These are phyloP conservation scores for Paecilomyces variotii DNA, from an alignment of 2,329 filamentous ascomycete species.

Conservation along the genomic window DNA sequence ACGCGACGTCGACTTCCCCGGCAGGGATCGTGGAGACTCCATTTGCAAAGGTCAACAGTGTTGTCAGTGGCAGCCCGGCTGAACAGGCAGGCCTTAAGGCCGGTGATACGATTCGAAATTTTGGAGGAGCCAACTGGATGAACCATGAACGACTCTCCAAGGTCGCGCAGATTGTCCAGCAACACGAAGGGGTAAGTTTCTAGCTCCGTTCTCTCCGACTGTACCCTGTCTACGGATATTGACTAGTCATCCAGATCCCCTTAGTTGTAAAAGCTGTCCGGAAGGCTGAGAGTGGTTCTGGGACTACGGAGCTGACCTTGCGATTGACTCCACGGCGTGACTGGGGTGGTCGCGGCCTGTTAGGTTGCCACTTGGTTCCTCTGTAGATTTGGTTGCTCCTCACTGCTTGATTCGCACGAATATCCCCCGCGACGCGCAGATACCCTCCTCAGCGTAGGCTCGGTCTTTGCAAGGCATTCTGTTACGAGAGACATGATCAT, in stretches of 20 bases:
- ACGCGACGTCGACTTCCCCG: constrained; percentile 13
- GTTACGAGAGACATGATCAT: background rate
- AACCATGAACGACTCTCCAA: constrained; percentile 83
- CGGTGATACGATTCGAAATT: constrained; percentile 74
- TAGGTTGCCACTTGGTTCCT: constrained; percentile 86
- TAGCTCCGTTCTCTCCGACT: background rate
- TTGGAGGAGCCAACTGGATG: constrained; percentile 72
- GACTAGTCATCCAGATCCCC: constrained; percentile 45
- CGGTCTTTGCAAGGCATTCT: background rate
- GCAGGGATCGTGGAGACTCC: constrained; percentile 46
- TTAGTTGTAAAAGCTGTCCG: constrained; percentile 62
- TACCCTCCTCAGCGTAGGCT: background rate
- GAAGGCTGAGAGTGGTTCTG: constrained; percentile 35
- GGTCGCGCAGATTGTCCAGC: constrained; percentile 82
- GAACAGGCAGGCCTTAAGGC: constrained; percentile 69
- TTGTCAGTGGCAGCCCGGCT: constrained; percentile 71
- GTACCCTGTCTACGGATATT: constrained; percentile 2
- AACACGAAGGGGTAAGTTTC: constrained; percentile 71
- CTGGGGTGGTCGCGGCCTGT: constrained; percentile 83
- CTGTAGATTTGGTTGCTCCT: constrained; percentile 39
- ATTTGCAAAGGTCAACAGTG: constrained; percentile 85
- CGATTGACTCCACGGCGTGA: constrained; percentile 66
- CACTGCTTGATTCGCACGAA: background rate
- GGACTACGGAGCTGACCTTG: constrained; percentile 53
- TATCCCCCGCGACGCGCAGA: background rate